phyloP scores from a whole-genome alignment of 805 yeast genomes.

The Jamesozyma jinghongensis region DNA sequence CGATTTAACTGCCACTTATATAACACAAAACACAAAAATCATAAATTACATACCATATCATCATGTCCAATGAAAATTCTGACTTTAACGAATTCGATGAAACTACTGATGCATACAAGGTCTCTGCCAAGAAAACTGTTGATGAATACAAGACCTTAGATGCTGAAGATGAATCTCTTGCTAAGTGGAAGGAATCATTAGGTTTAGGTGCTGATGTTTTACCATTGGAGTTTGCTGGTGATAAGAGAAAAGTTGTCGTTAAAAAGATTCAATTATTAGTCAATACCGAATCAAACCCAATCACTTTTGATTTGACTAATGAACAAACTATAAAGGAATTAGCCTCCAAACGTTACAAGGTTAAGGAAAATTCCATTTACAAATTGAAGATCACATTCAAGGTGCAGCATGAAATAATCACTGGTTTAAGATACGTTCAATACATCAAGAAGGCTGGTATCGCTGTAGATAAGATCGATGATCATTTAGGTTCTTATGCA shows the following conservation, averaged over 20 bases:
- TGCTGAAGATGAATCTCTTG: conserved; percentile 82
- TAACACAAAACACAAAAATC: too few species aligned
- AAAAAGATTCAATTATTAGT: conserved; percentile 64
- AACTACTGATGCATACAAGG: conserved; percentile 23
- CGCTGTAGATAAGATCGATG: conserved; percentile 75
- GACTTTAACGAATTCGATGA: conserved; percentile 24
- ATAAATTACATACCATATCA: too few species aligned
- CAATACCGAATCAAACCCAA: conserved; percentile 55
- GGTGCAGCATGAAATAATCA: conserved; percentile 82
- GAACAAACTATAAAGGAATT: conserved; percentile 47
- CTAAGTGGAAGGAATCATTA: conserved; percentile 83
- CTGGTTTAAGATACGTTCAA: conserved; percentile 82
- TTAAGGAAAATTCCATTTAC: conserved; percentile 72
- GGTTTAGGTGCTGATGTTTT: conserved; percentile 59
- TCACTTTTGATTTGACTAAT: conserved; percentile 60
- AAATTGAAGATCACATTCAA: conserved; percentile 66
- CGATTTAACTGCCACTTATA: too few species aligned
- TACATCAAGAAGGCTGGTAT: conserved; percentile 81
- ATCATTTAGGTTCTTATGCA: conserved; percentile 84
- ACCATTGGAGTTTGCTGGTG: conserved; percentile 58
- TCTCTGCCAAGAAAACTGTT: conserved; percentile 58
- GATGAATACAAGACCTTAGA: conserved; percentile 77
- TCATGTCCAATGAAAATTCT: conserved; percentile 30
- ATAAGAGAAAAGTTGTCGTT: conserved; percentile 68
- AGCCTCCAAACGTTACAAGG: conserved; percentile 57